Conservation (phyloP, 169 alveolate species). For the Toxoplasma gondii region DNA sequence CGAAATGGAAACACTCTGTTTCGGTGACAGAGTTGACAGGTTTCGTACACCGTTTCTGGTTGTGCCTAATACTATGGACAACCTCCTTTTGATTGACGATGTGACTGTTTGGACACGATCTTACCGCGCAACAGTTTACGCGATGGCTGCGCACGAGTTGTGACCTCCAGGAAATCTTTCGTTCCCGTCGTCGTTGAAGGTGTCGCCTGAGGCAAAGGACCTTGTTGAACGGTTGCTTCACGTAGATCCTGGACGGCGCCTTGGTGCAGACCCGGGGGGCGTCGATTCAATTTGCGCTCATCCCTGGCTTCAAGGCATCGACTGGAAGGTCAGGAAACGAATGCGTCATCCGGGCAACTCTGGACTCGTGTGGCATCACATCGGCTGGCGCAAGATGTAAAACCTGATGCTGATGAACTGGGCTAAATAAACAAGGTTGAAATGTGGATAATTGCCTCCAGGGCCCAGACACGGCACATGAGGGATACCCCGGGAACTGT, state of each 20-base stretch:
- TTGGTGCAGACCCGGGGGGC: constrained; percentile 35
- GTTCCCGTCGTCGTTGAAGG: neutral
- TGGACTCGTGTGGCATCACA: neutral
- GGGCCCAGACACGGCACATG: neutral
- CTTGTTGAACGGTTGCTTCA: constrained; percentile 23
- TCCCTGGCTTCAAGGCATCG: constrained; percentile 38
- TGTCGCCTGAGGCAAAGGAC: constrained; percentile 21
- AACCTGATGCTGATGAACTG: neutral
- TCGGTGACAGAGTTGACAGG: too few relatives aligned
- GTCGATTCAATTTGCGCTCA: constrained; percentile 15
- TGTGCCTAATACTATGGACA: too few relatives aligned
- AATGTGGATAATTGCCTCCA: neutral
- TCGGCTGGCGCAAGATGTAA: neutral
- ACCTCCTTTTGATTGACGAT: too few relatives aligned
- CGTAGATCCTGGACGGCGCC: constrained; percentile 7
- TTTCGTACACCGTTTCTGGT: too few relatives aligned
- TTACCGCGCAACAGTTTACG: too few relatives aligned
- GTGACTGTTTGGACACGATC: too few relatives aligned
- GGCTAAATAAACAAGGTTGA: neutral
- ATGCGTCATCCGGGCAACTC: neutral
- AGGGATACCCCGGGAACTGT: neutral
- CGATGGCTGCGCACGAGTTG: too few relatives aligned
- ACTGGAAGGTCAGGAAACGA: constrained; percentile 26
- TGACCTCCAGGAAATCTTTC: neutral
- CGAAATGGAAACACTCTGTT: too few relatives aligned